These are phyloP conservation scores for Sorghum bicolor DNA, from an alignment of 176 grass and related monocot genomes.

Conservation along the genomic window DNA sequence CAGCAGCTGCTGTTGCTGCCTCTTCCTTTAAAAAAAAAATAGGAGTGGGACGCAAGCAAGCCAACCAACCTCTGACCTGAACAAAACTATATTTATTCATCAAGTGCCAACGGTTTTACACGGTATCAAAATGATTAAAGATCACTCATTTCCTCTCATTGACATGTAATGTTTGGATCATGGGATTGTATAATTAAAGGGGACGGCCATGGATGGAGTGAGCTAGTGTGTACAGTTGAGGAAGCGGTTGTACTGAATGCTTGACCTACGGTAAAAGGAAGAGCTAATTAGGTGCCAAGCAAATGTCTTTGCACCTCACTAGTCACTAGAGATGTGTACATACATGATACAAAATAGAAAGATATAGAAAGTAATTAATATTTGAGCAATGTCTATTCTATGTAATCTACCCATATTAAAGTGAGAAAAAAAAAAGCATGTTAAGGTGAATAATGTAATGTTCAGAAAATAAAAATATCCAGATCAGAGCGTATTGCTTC, in stretches of 20 bases:
- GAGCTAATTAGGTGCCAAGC: neutral
- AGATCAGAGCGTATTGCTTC: neutral
- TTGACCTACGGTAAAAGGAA: constrained; percentile 24
- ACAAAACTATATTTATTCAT: constrained; percentile 3
- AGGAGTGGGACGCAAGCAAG: constrained; percentile 43
- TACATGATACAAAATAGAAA: neutral
- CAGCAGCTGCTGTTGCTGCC: neutral
- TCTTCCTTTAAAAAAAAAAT: constrained; percentile 23
- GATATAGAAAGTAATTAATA: neutral
- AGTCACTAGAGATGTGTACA: neutral
- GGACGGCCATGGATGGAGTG: neutral
- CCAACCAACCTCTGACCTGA: constrained; percentile 39
- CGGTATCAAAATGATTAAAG: constrained; percentile 28
- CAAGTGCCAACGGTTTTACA: constrained; percentile 28
- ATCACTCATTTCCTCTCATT: constrained; percentile 26
- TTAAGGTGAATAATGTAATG: neutral
- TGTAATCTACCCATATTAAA: neutral
- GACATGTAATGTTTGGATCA: constrained; percentile 17
- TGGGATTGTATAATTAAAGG: neutral
- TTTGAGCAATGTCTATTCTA: neutral
- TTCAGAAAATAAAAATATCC: too few relatives aligned
- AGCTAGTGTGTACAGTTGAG: neutral
- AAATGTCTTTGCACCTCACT: neutral
- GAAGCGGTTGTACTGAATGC: constrained; percentile 36
- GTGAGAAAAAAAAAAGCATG: neutral